Percentiles rank a stretch among this genome's conserved stretches.
Conservation (phyloP, 1,284 basidiomycete species). For the Earliella scabrosa region DNA sequence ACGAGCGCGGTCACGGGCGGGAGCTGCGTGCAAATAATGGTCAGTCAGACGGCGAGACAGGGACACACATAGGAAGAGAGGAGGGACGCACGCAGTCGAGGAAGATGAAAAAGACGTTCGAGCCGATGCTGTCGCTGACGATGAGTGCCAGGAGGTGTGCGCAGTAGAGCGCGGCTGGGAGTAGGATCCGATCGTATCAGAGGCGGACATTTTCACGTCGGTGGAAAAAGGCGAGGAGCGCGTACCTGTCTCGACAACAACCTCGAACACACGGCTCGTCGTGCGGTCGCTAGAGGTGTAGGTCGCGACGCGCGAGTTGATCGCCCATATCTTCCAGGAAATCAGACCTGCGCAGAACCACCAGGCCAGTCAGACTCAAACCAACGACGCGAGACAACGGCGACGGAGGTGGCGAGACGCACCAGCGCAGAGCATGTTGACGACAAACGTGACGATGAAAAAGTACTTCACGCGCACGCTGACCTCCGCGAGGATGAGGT, state of each 20-base stretch:
- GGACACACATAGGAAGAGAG: not conserved
- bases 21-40: not conserved
- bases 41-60: no score
- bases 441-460: constrained; percentile 4
- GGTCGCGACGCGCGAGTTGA: not conserved
- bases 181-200: not conserved
- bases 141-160: constrained; percentile 5
- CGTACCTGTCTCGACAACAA: constrained; percentile 7
- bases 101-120: constrained; percentile 13
- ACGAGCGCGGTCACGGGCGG: constrained; percentile 9
- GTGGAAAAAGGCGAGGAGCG: not conserved
- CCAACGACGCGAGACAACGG: no score
- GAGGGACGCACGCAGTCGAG: constrained; percentile 6
- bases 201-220: not conserved
- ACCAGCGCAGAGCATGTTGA: constrained; percentile 7
- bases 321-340: constrained; percentile 7
- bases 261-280: constrained; percentile 6
- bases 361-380: no score
- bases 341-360: constrained; percentile 1
- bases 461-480: not conserved
- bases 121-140: not conserved
- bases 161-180: constrained; percentile 8
- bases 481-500: constrained; percentile 1
- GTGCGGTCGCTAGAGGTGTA: not conserved
- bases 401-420: not conserved